phyloP scores from a whole-genome alignment of 441 rosid genomes.

The Jatropha podagrica region DNA sequence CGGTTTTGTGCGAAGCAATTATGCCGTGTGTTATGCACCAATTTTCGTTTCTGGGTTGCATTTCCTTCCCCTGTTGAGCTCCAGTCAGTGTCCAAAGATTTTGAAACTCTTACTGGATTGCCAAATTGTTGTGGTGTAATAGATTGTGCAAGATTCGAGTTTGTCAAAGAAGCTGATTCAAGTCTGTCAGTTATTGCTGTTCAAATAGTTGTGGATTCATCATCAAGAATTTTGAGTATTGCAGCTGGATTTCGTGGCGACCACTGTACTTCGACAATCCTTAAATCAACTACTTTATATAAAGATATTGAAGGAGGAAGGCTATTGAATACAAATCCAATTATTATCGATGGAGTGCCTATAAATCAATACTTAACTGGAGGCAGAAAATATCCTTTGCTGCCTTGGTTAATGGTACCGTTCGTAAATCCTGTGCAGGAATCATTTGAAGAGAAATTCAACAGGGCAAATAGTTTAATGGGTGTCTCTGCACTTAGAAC shows the following conservation, averaged over 20 bases:
- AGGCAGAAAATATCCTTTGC: slow-evolving; percentile 54
- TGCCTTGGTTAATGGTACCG: slow-evolving; percentile 74
- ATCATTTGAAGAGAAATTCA: slow-evolving; percentile 46
- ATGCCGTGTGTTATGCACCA: slow-evolving; percentile 65
- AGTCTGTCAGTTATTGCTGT: slow-evolving; percentile 21
- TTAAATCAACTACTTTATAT: slow-evolving; percentile 46
- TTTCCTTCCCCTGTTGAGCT: slow-evolving; percentile 51
- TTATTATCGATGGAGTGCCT: slow-evolving; percentile 32
- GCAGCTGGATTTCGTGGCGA: slow-evolving; percentile 53
- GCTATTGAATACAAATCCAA: slow-evolving; percentile 34
- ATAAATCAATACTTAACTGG: slow-evolving; percentile 54
- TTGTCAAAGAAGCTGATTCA: slow-evolving; percentile 20
- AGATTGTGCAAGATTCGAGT: slow-evolving; percentile 32
- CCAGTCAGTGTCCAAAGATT: slow-evolving; percentile 37
- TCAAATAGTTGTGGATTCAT: slow-evolving; percentile 61
- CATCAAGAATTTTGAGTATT: slow-evolving; percentile 50
- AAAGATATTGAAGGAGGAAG: slow-evolving; percentile 46
- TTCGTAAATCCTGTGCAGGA: slow-evolving; percentile 35
- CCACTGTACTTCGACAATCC: slow-evolving; percentile 38
- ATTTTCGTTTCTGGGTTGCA: slow-evolving; percentile 62
- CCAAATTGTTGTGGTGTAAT: slow-evolving; percentile 61
- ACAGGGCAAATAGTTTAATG: slow-evolving; percentile 34
- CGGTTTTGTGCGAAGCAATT: slow-evolving; percentile 57
- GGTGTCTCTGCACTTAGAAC: slow-evolving; percentile 37
- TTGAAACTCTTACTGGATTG: slow-evolving; percentile 41